These are phyloP conservation scores for Meyerozyma guilliermondii DNA, from an alignment of 1,139 yeast species.

Conservation along the genomic window DNA sequence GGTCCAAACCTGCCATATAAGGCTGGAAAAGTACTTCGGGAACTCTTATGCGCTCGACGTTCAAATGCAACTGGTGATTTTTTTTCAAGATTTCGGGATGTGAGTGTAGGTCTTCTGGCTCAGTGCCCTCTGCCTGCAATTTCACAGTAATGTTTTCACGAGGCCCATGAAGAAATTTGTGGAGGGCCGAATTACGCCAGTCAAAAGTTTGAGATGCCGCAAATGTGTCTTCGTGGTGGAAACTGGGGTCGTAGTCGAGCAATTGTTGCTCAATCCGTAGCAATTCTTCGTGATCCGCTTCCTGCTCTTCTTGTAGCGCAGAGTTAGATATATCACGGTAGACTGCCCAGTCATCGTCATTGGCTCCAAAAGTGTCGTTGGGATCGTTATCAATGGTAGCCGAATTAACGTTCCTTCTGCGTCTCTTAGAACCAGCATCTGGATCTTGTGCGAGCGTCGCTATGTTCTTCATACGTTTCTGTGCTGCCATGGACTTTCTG, in stretches of 20 bases:
- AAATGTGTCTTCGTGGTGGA: constrained; percentile 78
- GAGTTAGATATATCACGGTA: constrained; percentile 79
- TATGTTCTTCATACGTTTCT: constrained; percentile 84
- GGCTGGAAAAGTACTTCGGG: constrained; percentile 95
- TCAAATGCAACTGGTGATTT: constrained; percentile 80
- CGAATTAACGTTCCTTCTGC: constrained; percentile 42
- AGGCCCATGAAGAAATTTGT: constrained; percentile 86
- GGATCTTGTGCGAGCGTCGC: constrained; percentile 85
- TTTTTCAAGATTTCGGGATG: constrained; percentile 42
- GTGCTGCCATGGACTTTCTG: constrained; percentile 88
- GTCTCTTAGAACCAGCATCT: constrained; percentile 33
- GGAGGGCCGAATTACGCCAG: constrained; percentile 77
- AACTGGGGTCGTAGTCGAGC: constrained; percentile 75
- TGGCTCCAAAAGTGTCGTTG: constrained; percentile 91
- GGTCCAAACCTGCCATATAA: constrained; percentile 91
- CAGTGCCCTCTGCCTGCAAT: constrained; percentile 40
- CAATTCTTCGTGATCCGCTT: constrained; percentile 60
- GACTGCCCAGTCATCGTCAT: constrained; percentile 93
- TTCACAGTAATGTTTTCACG: constrained; percentile 48
- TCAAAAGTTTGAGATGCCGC: constrained; percentile 71
- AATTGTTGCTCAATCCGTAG: constrained; percentile 67
- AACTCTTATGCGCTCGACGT: constrained; percentile 84
- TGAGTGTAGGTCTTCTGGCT: constrained; percentile 38
- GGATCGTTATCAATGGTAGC: constrained; percentile 85
- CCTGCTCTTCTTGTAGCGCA: constrained; percentile 69